Evolutionary conservation across 331 rosid genomes (phyloP).

Genomic region (Saraca asoca): DNA sequence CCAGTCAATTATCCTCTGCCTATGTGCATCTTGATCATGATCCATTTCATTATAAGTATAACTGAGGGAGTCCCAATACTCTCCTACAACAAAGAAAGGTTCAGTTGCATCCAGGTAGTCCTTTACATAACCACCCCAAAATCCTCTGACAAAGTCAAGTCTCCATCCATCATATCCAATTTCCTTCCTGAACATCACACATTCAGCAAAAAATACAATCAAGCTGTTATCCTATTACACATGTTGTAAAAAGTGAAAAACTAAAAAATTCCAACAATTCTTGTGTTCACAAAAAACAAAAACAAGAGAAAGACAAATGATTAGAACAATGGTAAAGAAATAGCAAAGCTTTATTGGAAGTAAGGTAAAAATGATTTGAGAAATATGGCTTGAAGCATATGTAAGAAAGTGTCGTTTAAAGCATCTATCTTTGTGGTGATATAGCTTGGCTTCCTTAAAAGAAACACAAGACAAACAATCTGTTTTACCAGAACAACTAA

Average conservation of each 20-base stretch:
- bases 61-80: slow-evolving; percentile 96
- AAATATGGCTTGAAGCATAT: not conserved
- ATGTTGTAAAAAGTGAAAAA: not conserved
- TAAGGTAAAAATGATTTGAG: not conserved
- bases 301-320: slow-evolving; percentile 3
- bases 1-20: slow-evolving; percentile 98
- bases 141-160: slow-evolving; percentile 54
- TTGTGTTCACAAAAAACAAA: not conserved
- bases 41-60: slow-evolving; percentile 91
- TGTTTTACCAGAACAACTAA: not conserved
- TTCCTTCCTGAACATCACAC: slow-evolving; percentile 57
- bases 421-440: slow-evolving; percentile 12
- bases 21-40: slow-evolving; percentile 94
- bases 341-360: not conserved
- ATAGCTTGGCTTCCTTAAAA: not conserved
- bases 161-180: slow-evolving; percentile 38
- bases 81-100: slow-evolving; percentile 89
- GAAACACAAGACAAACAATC: not conserved
- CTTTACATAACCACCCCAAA: slow-evolving; percentile 98
- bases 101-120: slow-evolving; percentile 79
- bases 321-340: not conserved
- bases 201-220: slow-evolving; percentile 12
- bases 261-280: not conserved
- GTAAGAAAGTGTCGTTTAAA: not conserved
- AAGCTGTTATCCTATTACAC: slow-evolving; percentile 19